Base-by-base conservation (phyloP, 306 rosid genomes). In the Potentilla sterilis region DNA sequence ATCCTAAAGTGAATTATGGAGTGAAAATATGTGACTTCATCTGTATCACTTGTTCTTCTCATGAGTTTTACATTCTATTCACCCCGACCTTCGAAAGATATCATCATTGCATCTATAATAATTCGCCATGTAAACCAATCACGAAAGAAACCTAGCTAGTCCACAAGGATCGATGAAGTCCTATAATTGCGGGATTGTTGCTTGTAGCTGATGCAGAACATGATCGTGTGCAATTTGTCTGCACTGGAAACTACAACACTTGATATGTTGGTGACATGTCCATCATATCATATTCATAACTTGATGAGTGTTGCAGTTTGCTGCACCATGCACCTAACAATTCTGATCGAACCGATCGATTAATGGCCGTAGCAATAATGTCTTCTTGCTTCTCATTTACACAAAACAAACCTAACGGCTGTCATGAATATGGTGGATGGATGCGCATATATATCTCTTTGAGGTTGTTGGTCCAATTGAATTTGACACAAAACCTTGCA, bases 361-460 rank as follows among this genome's bases (percentile, higher is more conserved):
- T 12, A 6, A n/a, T 10, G 21, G 12, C 40, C 3, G 9, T 42
- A 21, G 42, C 67, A 73, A 73, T 73, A 22, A 73, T 41, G 6
- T 2, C 38, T 52, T 11, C 57, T 74, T 43, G 46, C 77, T 59
- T 74, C 8, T 12, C n/a, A 16, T 14, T 73, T 42, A 73, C 77
- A 40, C 76, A 55, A 57, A 57, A 34, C 14, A 32, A 28, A 62
- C 43, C 10, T 5, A 57, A 73, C 67, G 4, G 4, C 9, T 22
- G 19, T 73, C 67, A 8, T 14, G 22, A 35, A 64, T 22, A 8
- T 44, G 52, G 32, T 42, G 34, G 67, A 54, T 72, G 16, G 41
- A 32, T 54, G 4, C 10, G 14, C 49, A 52, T 4, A 63, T 15
- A 18, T 49, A 19, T 52, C 5, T 70, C 62, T 18, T 71, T 37